Base-by-base conservation (phyloP, 768 basidiomycete species). In the Tubosaeta sp. region DNA sequence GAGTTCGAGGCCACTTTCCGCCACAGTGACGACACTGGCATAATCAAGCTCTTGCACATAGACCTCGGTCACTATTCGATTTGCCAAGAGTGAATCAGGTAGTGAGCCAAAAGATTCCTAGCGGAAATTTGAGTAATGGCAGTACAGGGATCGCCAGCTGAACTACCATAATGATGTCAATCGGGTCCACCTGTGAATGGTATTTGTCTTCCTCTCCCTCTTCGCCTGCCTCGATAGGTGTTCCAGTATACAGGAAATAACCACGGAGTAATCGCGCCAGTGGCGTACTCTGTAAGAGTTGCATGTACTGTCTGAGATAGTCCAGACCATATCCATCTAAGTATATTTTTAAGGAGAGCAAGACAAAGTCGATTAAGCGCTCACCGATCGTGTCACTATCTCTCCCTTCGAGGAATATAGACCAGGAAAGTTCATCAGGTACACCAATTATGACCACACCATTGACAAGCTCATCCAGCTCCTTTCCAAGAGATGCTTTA, bases 351-450 rank as follows among this genome's bases (percentile, higher is more conserved):
- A 13, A 57, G 44, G 22, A 31, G 6, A 22, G n/a, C 21, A 29
- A 27, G 10, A 44, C 4, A 48, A 46, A 32, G 32, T 12, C 41
- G 18, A 54, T 52, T n/a, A 54, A 44, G 16, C 46, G 67, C 81
- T 61, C 61, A 91, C 92, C 78, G 8, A 90, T 73, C 6, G 75
- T 74, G 24, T 81, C 82, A 34, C 72, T 76, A 63, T 98, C 86
- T 48, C 73, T 79, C 54, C 81, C 78, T 61, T 98, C 91, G 39
- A 97, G 73, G 54, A 77, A 82, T 4, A 87, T 66, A 24, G 70
- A 75, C 95, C 96, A 99, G 1, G 89, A 92, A 22, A 85, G 64
- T 60, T 90, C 86, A 59, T 96, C 87, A 0, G 83, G 79, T 9
- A 94, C 78, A 14, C 76, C 73, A 18, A 99, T 73, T 6, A 95